Evolutionary conservation across 768 basidiomycete genomes (phyloP).

Genomic region (Suillus sp.): DNA sequence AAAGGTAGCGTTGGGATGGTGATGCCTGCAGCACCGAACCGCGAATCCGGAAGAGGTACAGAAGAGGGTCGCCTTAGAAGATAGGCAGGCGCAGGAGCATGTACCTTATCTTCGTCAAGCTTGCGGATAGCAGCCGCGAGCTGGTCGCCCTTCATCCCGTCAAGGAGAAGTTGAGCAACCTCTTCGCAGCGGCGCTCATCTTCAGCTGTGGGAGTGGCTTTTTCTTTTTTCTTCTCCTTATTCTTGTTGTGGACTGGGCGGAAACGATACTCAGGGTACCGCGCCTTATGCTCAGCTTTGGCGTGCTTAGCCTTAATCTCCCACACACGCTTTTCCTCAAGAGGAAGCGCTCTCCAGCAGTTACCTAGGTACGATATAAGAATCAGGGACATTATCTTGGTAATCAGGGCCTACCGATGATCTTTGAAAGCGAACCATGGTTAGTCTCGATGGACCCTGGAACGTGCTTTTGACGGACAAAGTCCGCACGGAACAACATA

Average conservation of each 20-base stretch:
- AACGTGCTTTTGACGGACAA: constrained; percentile 47
- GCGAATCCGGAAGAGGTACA: constrained; percentile 55
- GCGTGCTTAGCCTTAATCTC: constrained; percentile 71
- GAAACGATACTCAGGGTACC: constrained; percentile 66
- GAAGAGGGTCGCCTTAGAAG: constrained; percentile 60
- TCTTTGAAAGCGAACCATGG: constrained; percentile 51
- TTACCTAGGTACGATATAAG: constrained; percentile 33
- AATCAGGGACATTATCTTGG: neutral
- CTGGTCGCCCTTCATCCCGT: constrained; percentile 71
- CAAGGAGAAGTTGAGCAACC: constrained; percentile 62
- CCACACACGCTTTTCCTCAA: constrained; percentile 73
- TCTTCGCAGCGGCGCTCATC: constrained; percentile 45
- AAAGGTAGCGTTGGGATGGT: constrained; percentile 47
- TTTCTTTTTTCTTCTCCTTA: constrained; percentile 45
- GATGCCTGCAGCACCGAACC: constrained; percentile 36
- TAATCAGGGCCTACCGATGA: constrained; percentile 36
- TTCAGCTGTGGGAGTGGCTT: constrained; percentile 19
- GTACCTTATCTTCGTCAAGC: constrained; percentile 41
- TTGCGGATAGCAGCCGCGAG: constrained; percentile 61
- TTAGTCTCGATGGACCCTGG: constrained; percentile 53
- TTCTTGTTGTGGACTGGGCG: constrained; percentile 47
- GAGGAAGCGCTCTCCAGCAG: constrained; percentile 69
- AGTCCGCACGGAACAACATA: constrained; percentile 41
- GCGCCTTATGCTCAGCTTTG: constrained; percentile 69
- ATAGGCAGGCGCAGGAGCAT: constrained; percentile 28